Base-by-base conservation (phyloP, 2,329 filamentous ascomycete species). In the Colletotrichum scovillei region DNA sequence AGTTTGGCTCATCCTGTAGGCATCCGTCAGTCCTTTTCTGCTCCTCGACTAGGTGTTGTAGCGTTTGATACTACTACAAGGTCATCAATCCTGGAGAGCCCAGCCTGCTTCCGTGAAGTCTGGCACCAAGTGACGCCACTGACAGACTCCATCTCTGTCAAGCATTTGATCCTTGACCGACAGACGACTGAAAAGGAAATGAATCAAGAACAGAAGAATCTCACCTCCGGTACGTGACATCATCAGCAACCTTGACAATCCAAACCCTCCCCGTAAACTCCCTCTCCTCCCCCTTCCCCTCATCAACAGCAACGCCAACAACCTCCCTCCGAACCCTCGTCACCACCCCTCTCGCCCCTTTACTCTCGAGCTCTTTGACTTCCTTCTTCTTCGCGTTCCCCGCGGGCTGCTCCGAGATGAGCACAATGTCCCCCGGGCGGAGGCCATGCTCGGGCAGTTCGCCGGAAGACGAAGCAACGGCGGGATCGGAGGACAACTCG, bases 391-490 rank as follows among this genome's bases (percentile, higher is more conserved):
- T 93, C 58, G 92, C 92, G 68, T 87, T 89, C 7, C 93, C 93
- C 12, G 91, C 88, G 0, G 93, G 92, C 86, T 95, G 93, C 82
- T 95, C 93, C 58, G 91, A 88, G 49, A 96, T 88, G 1, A 92
- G 86, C 26, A 96, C 93, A 73, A 97, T 94, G 81, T 97, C 94
- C 1, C 94, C 94, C 0, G 90, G 88, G 2, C 94, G 88, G 64
- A 97, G 85, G 30, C 93, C 93, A 85, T 96, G 94, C 80, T 94
- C 92, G 1, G 92, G 92, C 24, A 96, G 84, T 75, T 91, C 90
- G 0, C 86, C 82, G 24, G 78, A 69, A 16, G 76, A 75, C 5
- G 83, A 82, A 4, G 89, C 87, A 2, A 92, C 89, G 0, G 95
- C 93, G n/a, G 90, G 84, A 78, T 98, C 96, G 0, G 91, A 86